These are phyloP conservation scores for Mortierella sp. DNA, from an alignment of 371 early-diverging fungal genomes.

Conservation along the genomic window DNA sequence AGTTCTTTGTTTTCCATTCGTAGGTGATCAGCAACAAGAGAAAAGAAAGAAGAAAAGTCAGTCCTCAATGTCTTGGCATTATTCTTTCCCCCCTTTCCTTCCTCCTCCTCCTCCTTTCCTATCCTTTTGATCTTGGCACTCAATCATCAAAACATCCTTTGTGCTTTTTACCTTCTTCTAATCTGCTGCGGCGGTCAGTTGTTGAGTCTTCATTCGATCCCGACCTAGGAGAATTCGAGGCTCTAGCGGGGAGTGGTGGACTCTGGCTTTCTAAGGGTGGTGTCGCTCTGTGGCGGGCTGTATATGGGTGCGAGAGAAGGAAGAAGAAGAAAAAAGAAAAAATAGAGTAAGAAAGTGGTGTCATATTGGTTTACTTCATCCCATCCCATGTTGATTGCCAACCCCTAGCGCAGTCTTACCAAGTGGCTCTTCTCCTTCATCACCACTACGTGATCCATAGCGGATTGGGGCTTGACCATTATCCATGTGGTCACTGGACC, in stretches of 20 bases:
- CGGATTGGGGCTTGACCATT: slow-evolving; percentile 26
- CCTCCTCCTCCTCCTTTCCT: neutral
- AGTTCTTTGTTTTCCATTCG: slow-evolving; percentile 8
- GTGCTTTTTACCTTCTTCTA: neutral
- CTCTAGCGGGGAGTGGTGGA: slow-evolving; percentile 26
- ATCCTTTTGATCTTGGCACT: neutral
- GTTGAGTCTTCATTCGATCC: slow-evolving; percentile 23
- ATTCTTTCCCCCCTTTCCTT: neutral
- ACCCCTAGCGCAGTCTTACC: slow-evolving; percentile 13
- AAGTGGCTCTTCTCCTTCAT: slow-evolving; percentile 45
- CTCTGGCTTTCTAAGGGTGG: slow-evolving; percentile 26
- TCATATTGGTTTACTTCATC: neutral
- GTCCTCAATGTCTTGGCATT: slow-evolving; percentile 19
- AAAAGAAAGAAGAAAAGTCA: neutral
- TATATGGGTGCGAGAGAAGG: neutral
- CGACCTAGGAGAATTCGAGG: slow-evolving; percentile 40
- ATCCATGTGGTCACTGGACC: neutral
- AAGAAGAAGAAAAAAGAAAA: neutral
- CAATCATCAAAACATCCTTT: neutral
- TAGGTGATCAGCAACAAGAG: neutral
- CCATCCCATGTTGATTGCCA: neutral
- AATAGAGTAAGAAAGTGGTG: neutral
- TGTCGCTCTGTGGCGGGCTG: slow-evolving; percentile 42
- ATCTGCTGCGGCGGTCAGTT: neutral
- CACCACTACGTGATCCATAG: slow-evolving; percentile 21